phyloP scores from a whole-genome alignment of 1,284 basidiomycete species.

The Psilocybe mexicana region DNA sequence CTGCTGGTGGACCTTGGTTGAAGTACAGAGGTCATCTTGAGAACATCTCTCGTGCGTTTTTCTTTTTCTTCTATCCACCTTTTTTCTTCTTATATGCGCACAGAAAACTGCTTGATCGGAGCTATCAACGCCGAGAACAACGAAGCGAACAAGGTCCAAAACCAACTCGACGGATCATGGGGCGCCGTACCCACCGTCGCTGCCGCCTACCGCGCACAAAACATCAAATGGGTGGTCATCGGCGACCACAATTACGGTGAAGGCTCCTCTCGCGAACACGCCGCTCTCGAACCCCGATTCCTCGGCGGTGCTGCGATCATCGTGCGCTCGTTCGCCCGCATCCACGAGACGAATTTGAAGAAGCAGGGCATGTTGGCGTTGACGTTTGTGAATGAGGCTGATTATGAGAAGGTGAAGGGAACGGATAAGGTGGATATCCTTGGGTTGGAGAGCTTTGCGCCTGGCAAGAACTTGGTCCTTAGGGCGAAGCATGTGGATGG shows the following conservation, averaged over 20 bases:
- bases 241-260: constrained; percentile 98
- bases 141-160: constrained; percentile 95
- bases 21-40: constrained; percentile 99
- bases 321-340: constrained; percentile 93
- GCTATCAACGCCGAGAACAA: constrained; percentile 95
- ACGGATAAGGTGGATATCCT: constrained; percentile 84
- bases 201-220: constrained; percentile 86
- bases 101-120: constrained; percentile 96
- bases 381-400: constrained; percentile 84
- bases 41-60: constrained; percentile 86
- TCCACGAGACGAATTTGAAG: constrained; percentile 98
- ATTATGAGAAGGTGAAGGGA: constrained; percentile 89
- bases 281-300: constrained; percentile 96
- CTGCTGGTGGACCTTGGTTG: constrained; percentile 97
- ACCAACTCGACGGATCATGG: constrained; percentile 88
- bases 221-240: constrained; percentile 95
- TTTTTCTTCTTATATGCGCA: constrained; percentile 1
- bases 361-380: constrained; percentile 95
- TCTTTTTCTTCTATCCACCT: background rate
- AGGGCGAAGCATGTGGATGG: constrained; percentile 84
- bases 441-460: constrained; percentile 82
- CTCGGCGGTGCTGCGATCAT: constrained; percentile 96
- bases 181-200: constrained; percentile 85
- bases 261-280: constrained; percentile 97
- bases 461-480: constrained; percentile 86